Conservation (phyloP, 768 basidiomycete species). For the Chalciporus sphaerocephalus region DNA sequence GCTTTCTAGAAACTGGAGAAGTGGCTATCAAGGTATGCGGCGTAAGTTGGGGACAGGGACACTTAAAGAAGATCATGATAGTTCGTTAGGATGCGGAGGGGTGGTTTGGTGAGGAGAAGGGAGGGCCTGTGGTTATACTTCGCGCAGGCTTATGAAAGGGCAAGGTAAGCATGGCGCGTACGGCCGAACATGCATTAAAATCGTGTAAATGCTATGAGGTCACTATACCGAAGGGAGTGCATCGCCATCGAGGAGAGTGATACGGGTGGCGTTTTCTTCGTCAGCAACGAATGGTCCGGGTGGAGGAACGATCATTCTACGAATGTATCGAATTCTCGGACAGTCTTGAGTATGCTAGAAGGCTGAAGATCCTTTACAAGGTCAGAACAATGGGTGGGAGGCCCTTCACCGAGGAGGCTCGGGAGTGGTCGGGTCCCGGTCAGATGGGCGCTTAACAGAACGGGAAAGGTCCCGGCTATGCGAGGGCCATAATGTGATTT, state of each 20-base stretch:
- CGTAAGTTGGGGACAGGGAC: background rate
- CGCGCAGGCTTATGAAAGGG: constrained; percentile 25
- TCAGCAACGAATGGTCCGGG: constrained; percentile 3
- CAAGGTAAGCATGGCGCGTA: constrained; percentile 14
- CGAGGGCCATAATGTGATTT: background rate
- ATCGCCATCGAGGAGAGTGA: constrained; percentile 15
- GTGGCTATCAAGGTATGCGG: constrained; percentile 1
- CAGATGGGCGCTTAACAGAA: constrained; percentile 5
- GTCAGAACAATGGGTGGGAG: constrained; percentile 1
- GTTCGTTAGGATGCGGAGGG: constrained; percentile 13
- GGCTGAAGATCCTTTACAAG: background rate
- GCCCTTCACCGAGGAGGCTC: background rate
- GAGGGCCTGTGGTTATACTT: constrained; percentile 13
- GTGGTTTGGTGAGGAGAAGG: background rate
- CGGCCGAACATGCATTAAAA: constrained; percentile 29
- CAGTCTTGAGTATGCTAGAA: constrained; percentile 3
- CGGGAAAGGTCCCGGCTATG: constrained; percentile 7
- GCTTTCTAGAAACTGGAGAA: constrained; percentile 28
- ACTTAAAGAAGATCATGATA: constrained; percentile 29
- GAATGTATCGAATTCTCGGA: background rate
- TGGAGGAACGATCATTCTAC: constrained; percentile 10
- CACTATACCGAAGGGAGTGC: constrained; percentile 14
- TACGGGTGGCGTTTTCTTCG: constrained; percentile 10
- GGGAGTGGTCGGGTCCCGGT: constrained; percentile 2
- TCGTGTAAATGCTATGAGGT: constrained; percentile 32